A percentile compares a stretch with the other conserved stretches of the same genome.
Conservation (phyloP, 192 early-diverging fungal genomes). For the Chytriomyces confervae region DNA sequence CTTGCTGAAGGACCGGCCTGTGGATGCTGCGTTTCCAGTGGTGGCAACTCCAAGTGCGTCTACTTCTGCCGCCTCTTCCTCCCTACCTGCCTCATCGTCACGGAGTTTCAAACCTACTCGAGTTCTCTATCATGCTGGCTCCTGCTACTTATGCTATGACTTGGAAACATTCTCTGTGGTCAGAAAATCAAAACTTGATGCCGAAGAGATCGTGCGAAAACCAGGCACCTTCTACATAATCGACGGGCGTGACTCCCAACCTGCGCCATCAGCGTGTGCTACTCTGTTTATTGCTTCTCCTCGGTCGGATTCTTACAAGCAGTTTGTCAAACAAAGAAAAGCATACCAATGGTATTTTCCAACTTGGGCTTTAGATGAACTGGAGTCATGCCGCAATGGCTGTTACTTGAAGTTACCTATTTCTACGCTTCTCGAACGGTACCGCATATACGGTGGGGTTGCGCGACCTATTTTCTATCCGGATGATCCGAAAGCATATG, state of each 20-base stretch:
- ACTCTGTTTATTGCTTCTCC: slow-evolving; percentile 35
- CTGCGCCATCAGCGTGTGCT: slow-evolving; percentile 21
- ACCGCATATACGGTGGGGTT: slow-evolving; percentile 39
- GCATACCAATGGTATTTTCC: slow-evolving; percentile 34
- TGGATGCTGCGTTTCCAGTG: too few species aligned
- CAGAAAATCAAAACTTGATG: background rate
- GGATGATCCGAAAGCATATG: background rate
- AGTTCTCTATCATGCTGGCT: background rate
- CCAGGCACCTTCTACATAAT: slow-evolving; percentile 39
- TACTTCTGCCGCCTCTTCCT: too few species aligned
- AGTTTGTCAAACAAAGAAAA: slow-evolving; percentile 35
- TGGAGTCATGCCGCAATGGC: slow-evolving; percentile 25
- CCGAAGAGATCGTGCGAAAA: slow-evolving; percentile 5
- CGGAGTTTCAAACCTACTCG: background rate
- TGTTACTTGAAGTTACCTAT: slow-evolving; percentile 33
- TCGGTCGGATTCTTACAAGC: slow-evolving; percentile 33
- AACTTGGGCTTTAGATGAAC: slow-evolving; percentile 29
- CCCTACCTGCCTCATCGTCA: background rate
- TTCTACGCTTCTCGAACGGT: slow-evolving; percentile 12
- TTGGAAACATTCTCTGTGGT: background rate
- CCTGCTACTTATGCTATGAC: background rate
- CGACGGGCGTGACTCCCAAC: slow-evolving; percentile 34
- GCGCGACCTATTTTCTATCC: slow-evolving; percentile 38
- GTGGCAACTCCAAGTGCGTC: background rate
- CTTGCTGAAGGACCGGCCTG: slow-evolving; percentile 27